Evolutionary conservation across 2,329 filamentous ascomycete genomes (phyloP), one percentile per base, ranked within the genome.

Genomic region (Xylariaceae sp.): DNA sequence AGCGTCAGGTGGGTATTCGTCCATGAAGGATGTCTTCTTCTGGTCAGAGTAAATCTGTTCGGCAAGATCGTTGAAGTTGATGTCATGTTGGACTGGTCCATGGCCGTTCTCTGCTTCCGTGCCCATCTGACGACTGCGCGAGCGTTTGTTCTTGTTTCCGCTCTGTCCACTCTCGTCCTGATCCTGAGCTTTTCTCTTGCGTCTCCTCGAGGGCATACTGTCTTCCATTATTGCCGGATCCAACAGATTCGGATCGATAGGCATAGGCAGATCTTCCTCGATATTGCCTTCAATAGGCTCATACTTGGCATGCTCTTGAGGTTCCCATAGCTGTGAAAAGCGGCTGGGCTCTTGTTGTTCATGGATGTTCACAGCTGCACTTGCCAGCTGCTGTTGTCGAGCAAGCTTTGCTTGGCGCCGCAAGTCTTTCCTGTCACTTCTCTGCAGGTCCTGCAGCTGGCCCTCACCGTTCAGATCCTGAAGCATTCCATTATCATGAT

Each of bases 21-120:
- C 19, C n/a, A 36, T 6, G 31, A 36, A 38, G 1, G 42, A 31
- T 31, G 43, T 54, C 17, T 50, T 53, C 32, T 57, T 56, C 31
- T 52, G 62, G 15, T 51, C 44, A 3, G 53, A 52, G 44, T 63
- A 62, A 33, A 62, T 49, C 12, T 58, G 56, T 42, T 62, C 52
- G 2, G 58, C 61, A 12, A 62, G 39, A 31, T 58, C 48, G n/a
- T 59, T 59, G 10, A 62, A 59, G 11, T 54, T 51, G 31, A 49
- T 51, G 17, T 43, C 31, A 12, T 33, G 15, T 33, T 48, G 27
- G 7, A 12, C 12, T 12, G 44, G 44, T 31, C 42, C 40, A 31
- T 31, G n/a, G n/a, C 30, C 30, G 18, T 44, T 47, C 14, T 30
- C 27, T 15, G 22, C 15, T 14, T 11, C 32, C n/a, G 11, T 33